Percentiles rank a stretch among this genome's conserved stretches.
Evolutionary conservation across 805 yeast genomes (phyloP).

Genomic region (Kregervanrija fluxuum): DNA sequence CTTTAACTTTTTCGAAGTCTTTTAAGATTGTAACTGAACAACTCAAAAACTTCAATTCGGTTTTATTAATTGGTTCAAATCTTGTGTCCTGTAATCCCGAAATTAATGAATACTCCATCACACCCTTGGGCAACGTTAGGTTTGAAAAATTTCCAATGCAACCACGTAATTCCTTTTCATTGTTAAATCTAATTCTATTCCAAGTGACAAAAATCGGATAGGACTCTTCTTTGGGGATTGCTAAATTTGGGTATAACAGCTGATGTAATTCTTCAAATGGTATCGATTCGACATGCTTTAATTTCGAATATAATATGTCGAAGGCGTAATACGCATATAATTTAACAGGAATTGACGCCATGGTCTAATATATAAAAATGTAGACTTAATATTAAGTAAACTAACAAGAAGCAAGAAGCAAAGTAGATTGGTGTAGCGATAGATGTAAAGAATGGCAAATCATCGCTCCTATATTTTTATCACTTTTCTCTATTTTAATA

Average conservation of each 20-base stretch:
- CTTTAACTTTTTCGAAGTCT: constrained; percentile 45
- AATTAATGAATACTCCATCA: constrained; percentile 51
- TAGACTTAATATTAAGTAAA: too few species aligned
- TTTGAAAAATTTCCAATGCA: constrained; percentile 86
- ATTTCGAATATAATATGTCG: constrained; percentile 28
- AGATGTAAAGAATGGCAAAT: too few species aligned
- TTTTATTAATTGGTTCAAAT: constrained; percentile 52
- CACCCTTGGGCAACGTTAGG: constrained; percentile 47
- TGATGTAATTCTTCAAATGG: constrained; percentile 9
- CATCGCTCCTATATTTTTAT: not conserved
- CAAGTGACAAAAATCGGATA: constrained; percentile 83
- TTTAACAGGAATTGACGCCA: constrained; percentile 5
- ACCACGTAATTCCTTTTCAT: constrained; percentile 52
- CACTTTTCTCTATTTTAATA: not conserved
- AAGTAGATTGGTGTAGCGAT: too few species aligned
- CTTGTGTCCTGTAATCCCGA: constrained; percentile 78
- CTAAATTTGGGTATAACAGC: constrained; percentile 6
- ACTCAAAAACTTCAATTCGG: constrained; percentile 45
- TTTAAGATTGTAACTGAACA: constrained; percentile 60
- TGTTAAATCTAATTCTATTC: constrained; percentile 37
- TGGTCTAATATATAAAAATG: too few species aligned
- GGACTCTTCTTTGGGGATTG: too few species aligned
- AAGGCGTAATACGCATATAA: constrained; percentile 35
- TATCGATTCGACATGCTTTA: constrained; percentile 14
- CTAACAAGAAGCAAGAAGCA: too few species aligned